Percentiles rank a stretch among this genome's conserved stretches.
Evolutionary conservation across 2,329 filamentous ascomycete genomes (phyloP).

Genomic region (Calonectria hawksworthii): DNA sequence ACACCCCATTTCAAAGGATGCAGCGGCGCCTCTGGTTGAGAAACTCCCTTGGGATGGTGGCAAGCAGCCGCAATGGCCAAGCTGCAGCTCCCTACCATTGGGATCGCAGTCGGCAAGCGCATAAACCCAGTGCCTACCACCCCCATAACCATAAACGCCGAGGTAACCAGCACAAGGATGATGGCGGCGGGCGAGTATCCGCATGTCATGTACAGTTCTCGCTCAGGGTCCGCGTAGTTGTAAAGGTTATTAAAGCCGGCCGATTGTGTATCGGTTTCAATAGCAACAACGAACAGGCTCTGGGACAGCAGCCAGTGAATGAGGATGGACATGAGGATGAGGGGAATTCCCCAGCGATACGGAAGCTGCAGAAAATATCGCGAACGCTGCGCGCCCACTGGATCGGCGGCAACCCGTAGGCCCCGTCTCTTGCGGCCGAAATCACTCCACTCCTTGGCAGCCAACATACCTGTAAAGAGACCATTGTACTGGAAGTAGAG

Average conservation of each 20-base stretch:
- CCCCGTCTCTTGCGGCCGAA: constrained; percentile 18
- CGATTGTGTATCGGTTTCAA: constrained; percentile 12
- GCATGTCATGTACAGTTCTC: not conserved
- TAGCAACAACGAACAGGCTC: constrained; percentile 24
- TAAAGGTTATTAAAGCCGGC: not conserved
- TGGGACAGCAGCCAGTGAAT: constrained; percentile 29
- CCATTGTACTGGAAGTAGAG: constrained; percentile 28
- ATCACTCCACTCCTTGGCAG: constrained; percentile 26
- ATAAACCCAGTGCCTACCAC: not conserved
- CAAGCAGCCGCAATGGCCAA: constrained; percentile 30
- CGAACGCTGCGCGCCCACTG: constrained; percentile 14
- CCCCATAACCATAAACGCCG: not conserved
- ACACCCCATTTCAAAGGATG: constrained; percentile 20
- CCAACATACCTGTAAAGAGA: constrained; percentile 25
- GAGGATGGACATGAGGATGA: constrained; percentile 7
- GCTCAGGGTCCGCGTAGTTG: no score
- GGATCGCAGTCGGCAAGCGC: constrained; percentile 7
- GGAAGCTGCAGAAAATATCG: constrained; percentile 31
- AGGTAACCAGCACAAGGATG: not conserved
- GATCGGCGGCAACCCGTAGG: constrained; percentile 13
- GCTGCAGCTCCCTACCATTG: constrained; percentile 25
- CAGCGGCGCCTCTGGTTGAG: constrained; percentile 8
- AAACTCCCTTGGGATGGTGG: constrained; percentile 5
- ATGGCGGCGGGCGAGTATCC: constrained; percentile 28
- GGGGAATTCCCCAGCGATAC: constrained; percentile 17